Conservation (phyloP, 805 yeast genomes). For the Lachancea dasiensis region DNA sequence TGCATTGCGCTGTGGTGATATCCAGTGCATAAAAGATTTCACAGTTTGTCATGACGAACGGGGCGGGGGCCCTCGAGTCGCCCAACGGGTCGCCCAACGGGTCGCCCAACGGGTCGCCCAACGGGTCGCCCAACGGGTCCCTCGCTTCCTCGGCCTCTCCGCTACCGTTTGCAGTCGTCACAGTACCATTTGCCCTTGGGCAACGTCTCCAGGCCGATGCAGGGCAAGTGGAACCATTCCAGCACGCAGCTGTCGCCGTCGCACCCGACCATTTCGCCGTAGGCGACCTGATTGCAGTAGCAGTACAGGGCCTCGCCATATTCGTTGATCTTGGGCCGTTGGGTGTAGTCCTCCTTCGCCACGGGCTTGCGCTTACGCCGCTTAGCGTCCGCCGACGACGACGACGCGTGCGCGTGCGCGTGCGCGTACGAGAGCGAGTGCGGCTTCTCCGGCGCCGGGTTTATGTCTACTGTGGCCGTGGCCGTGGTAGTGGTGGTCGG, state of each 20-base stretch:
- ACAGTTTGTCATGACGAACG: too few relatives aligned
- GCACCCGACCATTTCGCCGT: conserved; percentile 99
- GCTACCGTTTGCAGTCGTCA: conserved; percentile 46
- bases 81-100: too few relatives aligned
- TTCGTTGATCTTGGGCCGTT: conserved; percentile 25
- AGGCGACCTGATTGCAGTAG: conserved; percentile 93
- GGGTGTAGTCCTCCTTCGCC: conserved; percentile 7
- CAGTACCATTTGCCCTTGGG: conserved; percentile 87
- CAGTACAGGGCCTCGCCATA: conserved; percentile 81
- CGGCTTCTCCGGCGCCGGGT: conserved; percentile 3
- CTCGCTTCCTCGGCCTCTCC: conserved; percentile 3
- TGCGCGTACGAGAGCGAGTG: too few relatives aligned
- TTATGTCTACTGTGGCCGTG: conserved; percentile 11
- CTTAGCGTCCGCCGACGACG: conserved; percentile 11
- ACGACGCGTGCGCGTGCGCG: too few relatives aligned
- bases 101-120: too few relatives aligned
- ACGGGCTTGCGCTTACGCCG: conserved; percentile 10
- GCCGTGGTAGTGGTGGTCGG: conserved; percentile 7
- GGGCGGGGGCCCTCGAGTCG: too few relatives aligned
- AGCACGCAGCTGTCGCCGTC: conserved; percentile 88
- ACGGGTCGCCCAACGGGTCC: too few relatives aligned
- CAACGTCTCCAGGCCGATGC: conserved; percentile 78
- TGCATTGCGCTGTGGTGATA: too few relatives aligned
- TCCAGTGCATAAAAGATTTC: conserved; percentile 4
- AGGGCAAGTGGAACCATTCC: conserved; percentile 95